Base-by-base conservation (phyloP, 768 basidiomycete species). In the Lentinula guzmanii region DNA sequence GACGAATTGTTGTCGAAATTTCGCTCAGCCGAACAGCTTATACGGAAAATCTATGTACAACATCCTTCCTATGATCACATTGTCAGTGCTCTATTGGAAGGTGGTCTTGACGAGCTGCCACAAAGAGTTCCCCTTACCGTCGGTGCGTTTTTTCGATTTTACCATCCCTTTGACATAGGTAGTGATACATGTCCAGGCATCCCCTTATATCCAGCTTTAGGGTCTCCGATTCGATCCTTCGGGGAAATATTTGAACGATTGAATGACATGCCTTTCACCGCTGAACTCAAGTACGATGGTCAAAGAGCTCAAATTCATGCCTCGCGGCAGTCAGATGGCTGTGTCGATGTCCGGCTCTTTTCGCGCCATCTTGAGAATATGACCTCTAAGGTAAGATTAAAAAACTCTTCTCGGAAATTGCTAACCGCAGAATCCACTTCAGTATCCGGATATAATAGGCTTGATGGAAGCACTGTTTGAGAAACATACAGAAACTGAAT, bases 221-320 rank as follows among this genome's bases (percentile, higher is more conserved):
- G 95, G 10, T 90, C 89, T 5, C 94, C 94, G 41, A 87, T 85
- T 48, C 86, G 93, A 31, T 94, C 93, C 28, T 76, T 97, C 45
- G 80, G 86, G 43, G 91, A 94, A 65, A 84, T 95, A n/a, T 94
- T 91, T 68, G 81, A 84, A 50, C 80, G 86, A 6, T 74, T 93
- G 18, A 82, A 81, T 21, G 76, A 79, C 35, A 74, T 84, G 35
- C 81, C 86, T 9, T 97, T 95, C 72, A 80, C 84, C 15, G 90
- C 92, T 35, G 95, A 97, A 75, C 91, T 90, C 70, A 97, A 96
- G 72, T 91, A 95, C 67, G 95, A 97, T 66, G 95, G 89, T 18
- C 90, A 92, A 68, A 82, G 89, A 53, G 91, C 88, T 18, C 91
- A 92, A 71, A 86, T 91, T n/a, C 90, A 91, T 69, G 87, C 79